Evolutionary conservation across 2,329 filamentous ascomycete genomes (phyloP), one percentile per base, ranked within the genome.

Genomic region (Sporothrix sp.): DNA sequence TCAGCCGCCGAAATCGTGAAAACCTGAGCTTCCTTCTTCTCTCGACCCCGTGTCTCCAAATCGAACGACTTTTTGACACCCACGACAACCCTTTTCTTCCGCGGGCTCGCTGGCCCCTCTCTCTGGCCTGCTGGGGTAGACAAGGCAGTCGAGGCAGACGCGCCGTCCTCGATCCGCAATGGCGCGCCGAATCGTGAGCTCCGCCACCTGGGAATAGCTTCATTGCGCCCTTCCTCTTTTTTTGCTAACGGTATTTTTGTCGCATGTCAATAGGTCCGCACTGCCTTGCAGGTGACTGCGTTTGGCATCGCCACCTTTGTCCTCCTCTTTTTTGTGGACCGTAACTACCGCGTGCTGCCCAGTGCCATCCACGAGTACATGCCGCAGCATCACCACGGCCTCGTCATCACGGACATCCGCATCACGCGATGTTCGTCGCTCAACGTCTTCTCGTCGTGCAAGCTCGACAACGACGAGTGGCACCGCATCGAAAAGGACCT

Each of bases 401-500:
- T 85, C 53, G 82, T 95, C 61, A 80, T 95, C 60, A 95, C 87
- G 62, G 90, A 96, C 68, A 75, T 95, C 53, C 86, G 82, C 30
- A 75, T 95, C 56, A 76, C 79, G 16, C 83, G 76, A 47, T 96
- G 90, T 68, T 87, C 84, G 8, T 75, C 75, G 11, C 60, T 93
- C 48, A 93, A 90, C 62, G 63, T 78, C 27, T 84, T 91, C 52
- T 84, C 84, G 4, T 84, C 77, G 39, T 95, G 87, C 69, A 81
- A 81, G 56, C 77, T 93, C 55, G 84, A 93, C 61, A 59, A 79
- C 38, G 71, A 78, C 51, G 62, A 68, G 55, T 96, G 90, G 90
- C 82, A 87, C 59, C 84, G 86, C 44, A 73, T 96, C 55, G 85
- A 95, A 57, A 96, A 95, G 69, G 88, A 96, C 62, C 75, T 96